A percentile compares a stretch with the other conserved stretches of the same genome.
phyloP scores from a whole-genome alignment of 139 green algal species.

The Coelastrella sp. region DNA sequence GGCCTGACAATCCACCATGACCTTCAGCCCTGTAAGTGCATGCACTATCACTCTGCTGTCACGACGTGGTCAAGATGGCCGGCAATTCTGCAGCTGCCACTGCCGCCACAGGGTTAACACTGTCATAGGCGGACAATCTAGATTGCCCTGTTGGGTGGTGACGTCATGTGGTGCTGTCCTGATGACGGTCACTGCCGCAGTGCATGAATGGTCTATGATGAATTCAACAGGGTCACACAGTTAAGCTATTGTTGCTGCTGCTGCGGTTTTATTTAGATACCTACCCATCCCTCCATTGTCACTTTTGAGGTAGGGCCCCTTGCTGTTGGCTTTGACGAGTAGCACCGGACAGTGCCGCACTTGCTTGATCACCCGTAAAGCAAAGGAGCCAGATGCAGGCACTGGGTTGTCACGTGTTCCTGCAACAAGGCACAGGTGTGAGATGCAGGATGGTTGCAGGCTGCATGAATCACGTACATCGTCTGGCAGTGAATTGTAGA shows the following conservation, averaged over 20 bases:
- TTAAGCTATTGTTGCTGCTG: too few relatives aligned
- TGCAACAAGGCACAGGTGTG: neutral
- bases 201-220: too few relatives aligned
- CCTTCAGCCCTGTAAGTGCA: constrained; percentile 16
- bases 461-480: too few relatives aligned
- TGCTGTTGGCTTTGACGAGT: constrained; percentile 57
- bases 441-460: neutral
- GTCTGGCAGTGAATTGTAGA: too few relatives aligned
- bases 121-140: too few relatives aligned
- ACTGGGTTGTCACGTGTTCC: constrained; percentile 42
- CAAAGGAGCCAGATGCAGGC: constrained; percentile 42
- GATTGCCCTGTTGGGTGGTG: too few relatives aligned
- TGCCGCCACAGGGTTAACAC: too few relatives aligned
- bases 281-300: neutral
- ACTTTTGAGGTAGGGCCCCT: constrained; percentile 41
- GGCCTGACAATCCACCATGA: constrained; percentile 57
- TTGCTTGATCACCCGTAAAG: constrained; percentile 40
- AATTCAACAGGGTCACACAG: too few relatives aligned
- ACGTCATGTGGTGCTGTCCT: too few relatives aligned
- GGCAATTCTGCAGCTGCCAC: too few relatives aligned
- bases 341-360: constrained; percentile 50
- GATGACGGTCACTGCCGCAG: too few relatives aligned
- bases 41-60: neutral
- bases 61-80: too few relatives aligned
- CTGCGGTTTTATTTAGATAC: neutral